Base-by-base conservation (phyloP, 169 alveolate species). In the Plasmodium coatneyi region DNA sequence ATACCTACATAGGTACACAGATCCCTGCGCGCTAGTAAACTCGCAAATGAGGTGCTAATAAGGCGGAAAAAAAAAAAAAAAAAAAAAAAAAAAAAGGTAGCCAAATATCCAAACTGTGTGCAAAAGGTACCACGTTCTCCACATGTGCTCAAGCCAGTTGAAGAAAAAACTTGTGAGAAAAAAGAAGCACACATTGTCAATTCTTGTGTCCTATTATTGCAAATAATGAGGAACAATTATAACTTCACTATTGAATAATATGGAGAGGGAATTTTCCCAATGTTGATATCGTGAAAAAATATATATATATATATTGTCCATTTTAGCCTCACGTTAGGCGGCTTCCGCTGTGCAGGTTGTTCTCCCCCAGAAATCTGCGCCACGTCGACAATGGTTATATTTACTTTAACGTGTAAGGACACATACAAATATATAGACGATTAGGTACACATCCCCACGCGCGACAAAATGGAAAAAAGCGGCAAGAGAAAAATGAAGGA, bases 401-500 rank as follows among this genome's bases (percentile, higher is more conserved):
- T 49, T 49, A 5, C 22, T 16, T 16, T 14, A 16, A 12, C 22
- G 22, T 49, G 60, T 49, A 49, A 49, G 60, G 60, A 66, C 19
- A 66, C 76, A 66, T 28, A 66, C 76, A 66, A 7, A 66, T 19
- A 66, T 66, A 66, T 25, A 10, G 30, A 66, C 76, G n/a, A 25
- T 25, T 28, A 66, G 41, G n/a, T 9, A 28, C 36, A 25, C 76
- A 22, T 22, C 4, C 76, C 14, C n/a, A 66, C 76, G 41, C 36
- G 76, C 60, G 19, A 84, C 39, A 78, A 87, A 78, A 87, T 28
- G 83, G 93, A 79, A 39, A 87, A 79, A 70, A 16, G 43, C 41
- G 71, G 71, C 46, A 87, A 87, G 39, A 56, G 87, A 34, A 87
- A 87, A 87, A 25, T 56, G 22, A 87, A 78, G 36, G 93, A 76